Base-by-base conservation (phyloP, 495 filamentous ascomycete species). In the Podospora fimiseda region DNA sequence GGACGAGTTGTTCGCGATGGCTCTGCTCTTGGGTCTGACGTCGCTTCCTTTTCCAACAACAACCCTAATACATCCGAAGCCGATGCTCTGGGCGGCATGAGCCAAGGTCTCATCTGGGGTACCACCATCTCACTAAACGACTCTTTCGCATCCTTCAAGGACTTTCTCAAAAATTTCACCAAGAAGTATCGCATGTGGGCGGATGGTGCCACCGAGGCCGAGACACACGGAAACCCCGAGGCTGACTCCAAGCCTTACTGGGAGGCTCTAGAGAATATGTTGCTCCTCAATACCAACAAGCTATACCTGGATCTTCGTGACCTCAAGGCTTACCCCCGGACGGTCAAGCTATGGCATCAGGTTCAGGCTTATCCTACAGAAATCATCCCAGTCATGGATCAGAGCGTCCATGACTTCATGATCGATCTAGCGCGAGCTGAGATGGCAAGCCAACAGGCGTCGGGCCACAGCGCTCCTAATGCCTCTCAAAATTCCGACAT, bases 321-420 rank as follows among this genome's bases (percentile, higher is more conserved):
- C 60, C 80, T 99, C 55, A 95, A 92, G 66, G 78, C 90, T 20
- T 99, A 95, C 70, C 94, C 94, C 2, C 81, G 89, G 8, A 96
- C 93, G 0, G 71, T 85, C 55, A 96, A 96, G 68, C 74, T 99
- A 48, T 99, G 90, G 88, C 89, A 96, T 66, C 94, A 97, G 64
- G 75, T 90, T 43, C 89, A 90, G 57, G 83, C 85, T 19, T 97
- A 96, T 61, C 93, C 93, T 0, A 88, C 88, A 59, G 93, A 99
- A 75, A 90, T 97, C 50, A 85, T 99, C 52, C 91, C 91, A 1
- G 75, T 99, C 43, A 95, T 99, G 88, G 94, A 99, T 75, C 88
- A 92, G 62, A 80, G 80, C 18, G 80, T 97, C 46, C 94, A 95
- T 65, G 91, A 99, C 70, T 77, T 86, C 16, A 94, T 97, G 85